phyloP scores from a whole-genome alignment of 2,329 filamentous ascomycete species.

The Ceratocystis albifundus region DNA sequence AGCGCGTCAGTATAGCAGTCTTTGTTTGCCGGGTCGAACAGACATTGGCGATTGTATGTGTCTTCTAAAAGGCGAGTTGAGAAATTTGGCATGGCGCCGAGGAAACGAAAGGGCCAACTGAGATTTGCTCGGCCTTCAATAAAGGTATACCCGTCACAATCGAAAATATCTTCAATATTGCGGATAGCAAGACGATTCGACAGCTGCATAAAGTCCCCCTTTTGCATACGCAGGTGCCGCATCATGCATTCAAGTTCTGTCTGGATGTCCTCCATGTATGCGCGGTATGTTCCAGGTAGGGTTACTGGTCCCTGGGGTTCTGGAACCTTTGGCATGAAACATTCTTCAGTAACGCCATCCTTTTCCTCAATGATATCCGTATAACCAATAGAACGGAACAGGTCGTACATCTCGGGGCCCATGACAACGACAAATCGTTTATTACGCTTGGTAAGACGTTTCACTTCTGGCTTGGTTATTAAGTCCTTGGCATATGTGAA shows the following conservation, averaged over 20 bases:
- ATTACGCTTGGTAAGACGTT: conserved; percentile 45
- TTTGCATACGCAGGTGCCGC: conserved; percentile 26
- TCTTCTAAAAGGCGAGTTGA: conserved; percentile 23
- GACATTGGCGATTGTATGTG: conserved; percentile 21
- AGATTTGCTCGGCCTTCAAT: conserved; percentile 20
- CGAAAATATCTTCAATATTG: conserved; percentile 28
- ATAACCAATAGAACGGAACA: conserved; percentile 43
- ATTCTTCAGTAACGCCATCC: conserved; percentile 34
- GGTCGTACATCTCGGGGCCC: conserved; percentile 37
- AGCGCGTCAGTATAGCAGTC: conserved; percentile 24
- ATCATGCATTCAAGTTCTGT: conserved; percentile 39
- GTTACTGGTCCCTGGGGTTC: conserved; percentile 27
- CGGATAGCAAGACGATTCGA: conserved; percentile 26
- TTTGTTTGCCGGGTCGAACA: conserved; percentile 18
- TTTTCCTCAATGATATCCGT: conserved; percentile 32
- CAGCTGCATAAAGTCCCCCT: conserved; percentile 29
- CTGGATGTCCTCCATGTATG: conserved; percentile 40
- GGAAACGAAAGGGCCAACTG: conserved; percentile 24
- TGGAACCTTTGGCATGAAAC: conserved; percentile 31
- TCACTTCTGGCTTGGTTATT: conserved; percentile 31
- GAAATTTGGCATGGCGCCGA: conserved; percentile 32
- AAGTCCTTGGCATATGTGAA: conserved; percentile 43
- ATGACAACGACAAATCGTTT: conserved; percentile 46
- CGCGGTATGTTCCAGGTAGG: conserved; percentile 34
- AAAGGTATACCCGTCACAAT: conserved; percentile 29